Evolutionary conservation across 2,329 filamentous ascomycete species (phyloP).

Genomic region (Phialophora verrucosa): DNA sequence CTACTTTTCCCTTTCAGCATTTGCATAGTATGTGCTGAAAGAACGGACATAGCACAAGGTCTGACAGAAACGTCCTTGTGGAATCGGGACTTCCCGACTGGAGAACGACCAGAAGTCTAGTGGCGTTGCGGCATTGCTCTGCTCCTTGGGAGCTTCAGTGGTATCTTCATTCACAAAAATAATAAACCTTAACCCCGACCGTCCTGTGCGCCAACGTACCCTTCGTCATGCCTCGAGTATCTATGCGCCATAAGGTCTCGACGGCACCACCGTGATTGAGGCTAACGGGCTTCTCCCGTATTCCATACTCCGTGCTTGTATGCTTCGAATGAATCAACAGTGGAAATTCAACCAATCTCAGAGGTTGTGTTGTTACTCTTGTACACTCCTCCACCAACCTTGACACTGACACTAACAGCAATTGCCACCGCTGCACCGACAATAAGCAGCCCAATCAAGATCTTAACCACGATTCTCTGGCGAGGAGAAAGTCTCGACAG

Average conservation of each 20-base stretch:
- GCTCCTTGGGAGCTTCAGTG: neutral
- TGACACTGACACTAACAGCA: conserved; percentile 52
- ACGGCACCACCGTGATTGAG: neutral
- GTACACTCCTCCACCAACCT: conserved; percentile 53
- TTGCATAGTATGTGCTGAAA: neutral
- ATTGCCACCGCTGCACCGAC: conserved; percentile 53
- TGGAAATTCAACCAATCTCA: conserved; percentile 37
- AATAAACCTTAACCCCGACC: conserved; percentile 4
- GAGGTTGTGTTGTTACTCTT: conserved; percentile 45
- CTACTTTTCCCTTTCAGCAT: neutral
- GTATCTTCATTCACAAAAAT: neutral
- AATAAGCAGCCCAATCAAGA: conserved; percentile 49
- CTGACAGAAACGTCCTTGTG: neutral
- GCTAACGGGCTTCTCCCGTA: neutral
- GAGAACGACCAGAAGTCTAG: neutral
- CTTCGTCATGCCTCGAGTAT: neutral
- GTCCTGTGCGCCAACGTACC: neutral
- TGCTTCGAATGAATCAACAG: neutral
- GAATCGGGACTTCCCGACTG: neutral
- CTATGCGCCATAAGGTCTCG: neutral
- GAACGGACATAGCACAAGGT: neutral
- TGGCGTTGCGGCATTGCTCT: neutral
- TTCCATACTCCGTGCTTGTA: conserved; percentile 3
- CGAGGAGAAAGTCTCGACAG: conserved; percentile 44
- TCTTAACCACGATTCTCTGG: conserved; percentile 49